A percentile compares a stretch with the other conserved stretches of the same genome.
Evolutionary conservation across 371 early-diverging fungal species (phyloP).

Genomic region (Mucor piriformis): DNA sequence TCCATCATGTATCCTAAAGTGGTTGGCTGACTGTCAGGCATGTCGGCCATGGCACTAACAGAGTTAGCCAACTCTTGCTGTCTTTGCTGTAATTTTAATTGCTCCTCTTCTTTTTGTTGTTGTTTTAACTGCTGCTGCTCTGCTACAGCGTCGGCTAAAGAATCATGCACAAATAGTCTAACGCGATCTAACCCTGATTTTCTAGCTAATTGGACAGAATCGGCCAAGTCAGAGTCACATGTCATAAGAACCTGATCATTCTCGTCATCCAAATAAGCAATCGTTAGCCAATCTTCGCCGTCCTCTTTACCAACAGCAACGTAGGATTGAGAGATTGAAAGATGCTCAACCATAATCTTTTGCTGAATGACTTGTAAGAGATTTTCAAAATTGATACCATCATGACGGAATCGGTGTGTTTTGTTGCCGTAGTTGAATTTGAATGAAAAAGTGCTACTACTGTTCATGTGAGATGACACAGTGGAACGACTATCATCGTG

Average conservation of each 20-base stretch:
- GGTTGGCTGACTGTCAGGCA: conserved; percentile 22
- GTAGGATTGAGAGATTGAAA: conserved; percentile 33
- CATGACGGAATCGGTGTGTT: conserved; percentile 75
- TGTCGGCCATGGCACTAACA: neutral
- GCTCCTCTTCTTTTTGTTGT: conserved; percentile 11
- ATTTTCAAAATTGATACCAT: conserved; percentile 48
- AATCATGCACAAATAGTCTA: conserved; percentile 59
- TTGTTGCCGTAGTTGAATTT: conserved; percentile 73
- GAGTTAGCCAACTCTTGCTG: neutral
- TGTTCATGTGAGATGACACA: conserved; percentile 29
- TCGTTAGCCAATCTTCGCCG: conserved; percentile 50
- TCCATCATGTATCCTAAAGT: conserved; percentile 12
- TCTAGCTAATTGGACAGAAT: conserved; percentile 78
- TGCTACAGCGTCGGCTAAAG: conserved; percentile 17
- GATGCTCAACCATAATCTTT: conserved; percentile 33
- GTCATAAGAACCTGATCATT: conserved; percentile 80
- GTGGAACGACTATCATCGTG: conserved; percentile 35
- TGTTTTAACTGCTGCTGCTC: conserved; percentile 10
- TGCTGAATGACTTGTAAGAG: conserved; percentile 54
- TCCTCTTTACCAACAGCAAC: conserved; percentile 11
- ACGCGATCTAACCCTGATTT: conserved; percentile 76
- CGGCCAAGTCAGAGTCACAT: conserved; percentile 74
- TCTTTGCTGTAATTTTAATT: neutral
- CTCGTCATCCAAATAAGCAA: conserved; percentile 89
- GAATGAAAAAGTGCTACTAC: conserved; percentile 62